Conservation (phyloP, 192 early-diverging fungal species). For the Coemansia sp. region DNA sequence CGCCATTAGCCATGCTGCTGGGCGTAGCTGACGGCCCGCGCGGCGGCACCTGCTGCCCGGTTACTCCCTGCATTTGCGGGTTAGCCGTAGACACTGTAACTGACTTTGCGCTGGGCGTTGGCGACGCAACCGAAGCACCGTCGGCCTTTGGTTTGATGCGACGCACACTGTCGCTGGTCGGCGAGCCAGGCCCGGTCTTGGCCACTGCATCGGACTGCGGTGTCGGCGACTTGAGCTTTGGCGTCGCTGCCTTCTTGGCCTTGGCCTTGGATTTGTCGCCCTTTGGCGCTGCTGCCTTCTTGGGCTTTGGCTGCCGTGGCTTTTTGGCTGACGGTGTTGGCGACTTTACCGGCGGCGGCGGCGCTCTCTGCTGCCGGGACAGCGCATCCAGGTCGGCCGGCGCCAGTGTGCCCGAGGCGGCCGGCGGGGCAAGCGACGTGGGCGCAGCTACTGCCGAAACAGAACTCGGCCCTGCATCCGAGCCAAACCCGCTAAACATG, state of each 20-base stretch:
- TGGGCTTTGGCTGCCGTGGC: slow-evolving; percentile 38
- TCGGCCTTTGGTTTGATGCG: slow-evolving; percentile 45
- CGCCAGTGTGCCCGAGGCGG: slow-evolving; percentile 26
- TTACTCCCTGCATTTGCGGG: background rate
- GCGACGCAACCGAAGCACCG: slow-evolving; percentile 18
- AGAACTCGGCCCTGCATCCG: background rate
- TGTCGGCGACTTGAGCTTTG: slow-evolving; percentile 50
- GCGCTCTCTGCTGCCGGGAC: slow-evolving; percentile 3
- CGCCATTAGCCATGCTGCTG: slow-evolving; percentile 15
- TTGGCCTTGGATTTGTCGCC: slow-evolving; percentile 23
- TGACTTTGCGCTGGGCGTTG: slow-evolving; percentile 46
- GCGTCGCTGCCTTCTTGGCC: slow-evolving; percentile 35
- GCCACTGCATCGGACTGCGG: slow-evolving; percentile 18
- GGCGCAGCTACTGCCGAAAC: background rate
- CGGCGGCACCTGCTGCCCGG: slow-evolving; percentile 5
- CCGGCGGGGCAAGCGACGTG: slow-evolving; percentile 1
- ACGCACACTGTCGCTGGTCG: slow-evolving; percentile 21
- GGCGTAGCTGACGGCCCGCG: slow-evolving; percentile 13
- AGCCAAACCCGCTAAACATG: slow-evolving; percentile 10
- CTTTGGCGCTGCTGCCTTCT: slow-evolving; percentile 30
- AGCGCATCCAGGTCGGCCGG: slow-evolving; percentile 45
- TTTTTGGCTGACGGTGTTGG: slow-evolving; percentile 37
- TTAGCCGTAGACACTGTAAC: background rate
- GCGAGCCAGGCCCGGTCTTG: slow-evolving; percentile 7
- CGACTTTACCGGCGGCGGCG: slow-evolving; percentile 22